These are phyloP conservation scores for Solanum hybrid DNA, from an alignment of 305 asterid genomes.

Conservation along the genomic window DNA sequence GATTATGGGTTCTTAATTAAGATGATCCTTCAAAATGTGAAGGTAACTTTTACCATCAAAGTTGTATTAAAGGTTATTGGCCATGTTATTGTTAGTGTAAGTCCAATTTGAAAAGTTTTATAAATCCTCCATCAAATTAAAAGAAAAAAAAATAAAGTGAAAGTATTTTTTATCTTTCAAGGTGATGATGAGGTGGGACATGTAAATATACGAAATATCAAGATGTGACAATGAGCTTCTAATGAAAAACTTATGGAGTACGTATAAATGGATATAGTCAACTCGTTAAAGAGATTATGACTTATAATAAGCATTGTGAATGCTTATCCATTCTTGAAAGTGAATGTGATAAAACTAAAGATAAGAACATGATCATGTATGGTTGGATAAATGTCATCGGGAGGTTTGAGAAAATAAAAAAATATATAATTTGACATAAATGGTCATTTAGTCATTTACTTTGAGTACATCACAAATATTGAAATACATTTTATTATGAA, in stretches of 20 bases:
- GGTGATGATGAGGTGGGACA: neutral
- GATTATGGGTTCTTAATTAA: neutral
- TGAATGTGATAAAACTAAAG: neutral
- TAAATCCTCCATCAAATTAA: neutral
- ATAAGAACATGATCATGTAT: neutral
- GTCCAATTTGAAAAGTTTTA: neutral
- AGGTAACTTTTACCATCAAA: neutral
- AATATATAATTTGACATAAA: neutral
- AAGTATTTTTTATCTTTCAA: neutral
- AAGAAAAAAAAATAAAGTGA: no score
- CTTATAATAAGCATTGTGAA: no score
- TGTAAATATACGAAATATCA: neutral
- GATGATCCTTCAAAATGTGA: neutral
- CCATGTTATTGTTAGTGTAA: neutral
- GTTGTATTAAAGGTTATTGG: neutral
- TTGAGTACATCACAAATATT: neutral
- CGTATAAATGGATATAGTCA: neutral
- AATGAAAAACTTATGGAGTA: neutral
- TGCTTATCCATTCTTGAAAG: neutral
- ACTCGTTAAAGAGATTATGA: neutral
- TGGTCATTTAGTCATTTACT: neutral
- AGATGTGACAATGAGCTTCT: neutral
- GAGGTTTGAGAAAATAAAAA: neutral
- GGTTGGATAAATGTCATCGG: neutral
- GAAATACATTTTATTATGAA: neutral